Conservation (phyloP, 768 basidiomycete genomes). For the Nidula microcarpa region DNA sequence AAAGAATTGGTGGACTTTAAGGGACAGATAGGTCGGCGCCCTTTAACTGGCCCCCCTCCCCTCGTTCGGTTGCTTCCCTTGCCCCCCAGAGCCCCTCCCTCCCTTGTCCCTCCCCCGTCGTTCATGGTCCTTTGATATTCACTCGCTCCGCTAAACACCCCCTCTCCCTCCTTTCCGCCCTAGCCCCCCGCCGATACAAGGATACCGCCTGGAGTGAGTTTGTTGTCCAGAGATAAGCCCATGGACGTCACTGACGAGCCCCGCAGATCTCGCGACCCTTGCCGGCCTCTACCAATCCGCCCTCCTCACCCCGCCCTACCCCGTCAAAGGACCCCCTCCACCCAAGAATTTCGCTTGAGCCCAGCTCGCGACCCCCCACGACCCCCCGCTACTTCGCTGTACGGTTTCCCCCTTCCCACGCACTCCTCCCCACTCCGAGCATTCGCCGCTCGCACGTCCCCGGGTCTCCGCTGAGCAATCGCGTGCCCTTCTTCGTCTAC, state of each 20-base stretch:
- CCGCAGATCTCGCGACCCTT: slow-evolving; percentile 90
- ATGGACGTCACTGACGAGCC: slow-evolving; percentile 12
- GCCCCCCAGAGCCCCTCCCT: too few species aligned
- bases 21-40: too few species aligned
- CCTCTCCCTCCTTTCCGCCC: slow-evolving; percentile 15
- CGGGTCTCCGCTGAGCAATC: slow-evolving; percentile 42
- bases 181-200: slow-evolving; percentile 40
- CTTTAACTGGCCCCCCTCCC: too few species aligned
- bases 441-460: slow-evolving; percentile 2
- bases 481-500: slow-evolving; percentile 25
- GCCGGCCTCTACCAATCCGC: slow-evolving; percentile 68
- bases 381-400: slow-evolving; percentile 5
- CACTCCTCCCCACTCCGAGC: slow-evolving; percentile 10
- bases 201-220: slow-evolving; percentile 46
- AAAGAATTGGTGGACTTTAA: too few species aligned
- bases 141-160: neutral
- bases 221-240: slow-evolving; percentile 1
- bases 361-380: slow-evolving; percentile 49
- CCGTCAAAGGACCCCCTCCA: slow-evolving; percentile 24
- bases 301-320: slow-evolving; percentile 20
- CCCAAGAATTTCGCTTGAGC: slow-evolving; percentile 57
- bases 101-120: too few species aligned
- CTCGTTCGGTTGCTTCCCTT: too few species aligned
- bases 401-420: slow-evolving; percentile 3
- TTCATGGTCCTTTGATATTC: too few species aligned